Evolutionary conservation across 306 rosid genomes (phyloP).

Genomic region (Inga leiocalycina): DNA sequence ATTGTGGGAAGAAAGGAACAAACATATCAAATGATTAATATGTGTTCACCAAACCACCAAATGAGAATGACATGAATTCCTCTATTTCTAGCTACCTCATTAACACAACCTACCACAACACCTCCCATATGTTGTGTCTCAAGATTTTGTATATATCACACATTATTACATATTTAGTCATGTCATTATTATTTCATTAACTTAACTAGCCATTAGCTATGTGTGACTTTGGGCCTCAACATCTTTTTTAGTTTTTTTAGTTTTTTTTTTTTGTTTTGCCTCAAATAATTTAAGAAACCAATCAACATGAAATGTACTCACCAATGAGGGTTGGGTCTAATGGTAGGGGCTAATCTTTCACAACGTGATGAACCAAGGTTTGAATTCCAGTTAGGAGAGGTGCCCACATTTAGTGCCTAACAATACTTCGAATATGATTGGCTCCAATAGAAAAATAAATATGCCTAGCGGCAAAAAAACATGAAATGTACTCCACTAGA

Average conservation of each 20-base stretch:
- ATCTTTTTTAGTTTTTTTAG: not conserved
- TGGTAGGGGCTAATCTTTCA: too few relatives aligned
- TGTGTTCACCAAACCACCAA: slow-evolving; percentile 36
- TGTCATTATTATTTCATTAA: slow-evolving; percentile 9
- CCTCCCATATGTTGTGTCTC: not conserved
- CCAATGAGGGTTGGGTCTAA: too few relatives aligned
- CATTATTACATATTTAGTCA: not conserved
- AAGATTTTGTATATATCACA: not conserved
- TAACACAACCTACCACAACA: not conserved
- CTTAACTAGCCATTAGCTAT: not conserved
- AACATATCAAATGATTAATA: slow-evolving; percentile 38
- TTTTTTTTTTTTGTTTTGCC: too few relatives aligned
- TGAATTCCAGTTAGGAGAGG: accelerated
- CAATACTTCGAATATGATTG: too few relatives aligned
- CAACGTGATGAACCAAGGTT: too few relatives aligned
- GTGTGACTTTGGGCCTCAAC: not conserved
- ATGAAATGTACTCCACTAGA: not conserved
- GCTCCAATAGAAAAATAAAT: too few relatives aligned
- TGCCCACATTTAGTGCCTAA: too few relatives aligned
- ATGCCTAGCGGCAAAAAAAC: too few relatives aligned
- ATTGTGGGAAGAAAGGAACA: slow-evolving; percentile 24
- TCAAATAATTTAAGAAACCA: too few relatives aligned
- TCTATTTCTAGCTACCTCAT: slow-evolving; percentile 24
- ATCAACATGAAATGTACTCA: too few relatives aligned
- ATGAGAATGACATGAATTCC: slow-evolving; percentile 31